phyloP scores from a whole-genome alignment of 1,284 basidiomycete species.

The Moniliella sp. region DNA sequence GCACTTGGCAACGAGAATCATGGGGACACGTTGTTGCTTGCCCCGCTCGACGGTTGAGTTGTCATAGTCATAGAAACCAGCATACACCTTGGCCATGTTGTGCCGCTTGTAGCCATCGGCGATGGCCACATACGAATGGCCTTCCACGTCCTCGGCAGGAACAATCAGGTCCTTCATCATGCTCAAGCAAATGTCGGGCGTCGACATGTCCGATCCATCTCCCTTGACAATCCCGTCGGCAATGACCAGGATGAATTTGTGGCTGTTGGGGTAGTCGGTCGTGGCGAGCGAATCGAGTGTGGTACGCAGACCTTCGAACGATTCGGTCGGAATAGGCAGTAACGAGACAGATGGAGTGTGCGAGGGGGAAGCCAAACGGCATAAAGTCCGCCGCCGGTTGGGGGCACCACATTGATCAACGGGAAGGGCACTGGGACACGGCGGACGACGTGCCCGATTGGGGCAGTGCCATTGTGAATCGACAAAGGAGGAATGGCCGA shows the following conservation, averaged over 20 bases:
- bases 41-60: conserved; percentile 65
- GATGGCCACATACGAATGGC: conserved; percentile 90
- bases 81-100: conserved; percentile 97
- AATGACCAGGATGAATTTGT: conserved; percentile 85
- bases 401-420: conserved; percentile 61
- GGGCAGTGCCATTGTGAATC: no score
- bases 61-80: conserved; percentile 91
- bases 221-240: conserved; percentile 97
- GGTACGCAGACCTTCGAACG: conserved; percentile 80
- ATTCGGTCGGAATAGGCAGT: conserved; percentile 96
- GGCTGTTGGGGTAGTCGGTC: conserved; percentile 92
- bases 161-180: conserved; percentile 96
- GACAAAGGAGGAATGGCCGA: conserved; percentile 1
- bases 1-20: conserved; percentile 76
- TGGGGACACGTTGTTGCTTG: conserved; percentile 89
- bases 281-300: conserved; percentile 92
- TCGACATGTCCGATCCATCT: conserved; percentile 31
- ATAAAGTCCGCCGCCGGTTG: conserved; percentile 77
- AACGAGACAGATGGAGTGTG: conserved; percentile 80
- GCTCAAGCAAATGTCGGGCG: conserved; percentile 68
- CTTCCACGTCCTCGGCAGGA: conserved; percentile 60
- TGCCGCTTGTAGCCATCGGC: conserved; percentile 95
- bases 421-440: conserved; percentile 53
- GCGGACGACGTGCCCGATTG: no score
- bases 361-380: conserved; percentile 85